phyloP scores from a whole-genome alignment of 306 rosid genomes.

The Albizia julibrissin region DNA sequence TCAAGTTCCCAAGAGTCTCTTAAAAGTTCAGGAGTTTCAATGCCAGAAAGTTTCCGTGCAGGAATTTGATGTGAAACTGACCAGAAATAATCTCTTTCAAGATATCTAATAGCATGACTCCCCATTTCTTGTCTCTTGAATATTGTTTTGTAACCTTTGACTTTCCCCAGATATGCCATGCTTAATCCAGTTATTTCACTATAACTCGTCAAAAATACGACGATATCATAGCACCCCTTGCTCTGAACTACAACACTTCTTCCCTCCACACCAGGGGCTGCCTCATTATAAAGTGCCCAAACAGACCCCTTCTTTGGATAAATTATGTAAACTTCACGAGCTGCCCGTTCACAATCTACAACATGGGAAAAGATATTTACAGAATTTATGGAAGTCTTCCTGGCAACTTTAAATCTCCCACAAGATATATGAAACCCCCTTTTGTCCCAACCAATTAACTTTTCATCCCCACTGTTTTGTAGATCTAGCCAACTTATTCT shows the following conservation, averaged over 20 bases:
- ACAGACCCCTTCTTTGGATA: conserved; percentile 93
- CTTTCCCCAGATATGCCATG: conserved; percentile 90
- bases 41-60: conserved; percentile 62
- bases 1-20: conserved; percentile 94
- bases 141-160: conserved; percentile 75
- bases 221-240: conserved; percentile 59
- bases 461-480: conserved; percentile 56
- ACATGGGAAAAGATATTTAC: conserved; percentile 77
- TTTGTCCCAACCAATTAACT: conserved; percentile 48
- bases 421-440: conserved; percentile 68
- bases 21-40: conserved; percentile 55
- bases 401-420: conserved; percentile 72
- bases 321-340: conserved; percentile 65
- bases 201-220: conserved; percentile 68
- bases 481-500: conserved; percentile 82
- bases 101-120: conserved; percentile 63
- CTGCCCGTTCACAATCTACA: conserved; percentile 69
- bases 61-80: conserved; percentile 90
- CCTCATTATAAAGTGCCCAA: conserved; percentile 77
- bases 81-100: conserved; percentile 54
- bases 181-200: conserved; percentile 75
- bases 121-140: conserved; percentile 84
- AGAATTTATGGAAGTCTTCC: conserved; percentile 55
- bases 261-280: conserved; percentile 47
- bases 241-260: conserved; percentile 34